Conservation (phyloP, 2,329 filamentous ascomycete species). For the Trichoderma lentiforme region DNA sequence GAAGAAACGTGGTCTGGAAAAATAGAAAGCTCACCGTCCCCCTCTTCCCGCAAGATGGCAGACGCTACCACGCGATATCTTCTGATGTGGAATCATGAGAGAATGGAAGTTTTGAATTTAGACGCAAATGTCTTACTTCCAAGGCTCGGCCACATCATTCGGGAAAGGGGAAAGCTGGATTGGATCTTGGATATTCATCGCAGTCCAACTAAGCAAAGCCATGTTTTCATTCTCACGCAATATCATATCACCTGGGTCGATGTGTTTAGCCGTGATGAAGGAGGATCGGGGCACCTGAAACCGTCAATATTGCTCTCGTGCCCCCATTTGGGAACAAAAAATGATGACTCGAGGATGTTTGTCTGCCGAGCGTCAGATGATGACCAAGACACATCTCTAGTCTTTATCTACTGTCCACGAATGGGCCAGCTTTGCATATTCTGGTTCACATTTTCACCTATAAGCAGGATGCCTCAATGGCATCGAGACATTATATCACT, state of each 20-base stretch:
- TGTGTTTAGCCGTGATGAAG: conserved; percentile 27
- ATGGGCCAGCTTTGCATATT: conserved; percentile 34
- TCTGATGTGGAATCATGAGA: conserved; percentile 37
- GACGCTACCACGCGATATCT: conserved; percentile 24
- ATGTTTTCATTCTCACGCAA: conserved; percentile 59
- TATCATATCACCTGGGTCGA: conserved; percentile 49
- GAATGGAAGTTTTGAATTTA: conserved; percentile 37
- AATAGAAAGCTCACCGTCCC: conserved; percentile 22
- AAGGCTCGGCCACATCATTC: conserved; percentile 27
- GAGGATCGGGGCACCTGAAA: conserved; percentile 17
- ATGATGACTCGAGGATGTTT: conserved; percentile 30
- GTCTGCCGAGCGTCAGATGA: conserved; percentile 26
- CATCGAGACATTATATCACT: conserved; percentile 36
- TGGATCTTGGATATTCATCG: conserved; percentile 54
- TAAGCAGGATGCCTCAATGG: conserved; percentile 34
- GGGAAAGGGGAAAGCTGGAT: conserved; percentile 30
- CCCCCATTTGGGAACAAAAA: conserved; percentile 29
- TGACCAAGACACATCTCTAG: conserved; percentile 26
- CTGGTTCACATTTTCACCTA: conserved; percentile 31
- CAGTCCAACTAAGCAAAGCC: conserved; percentile 44
- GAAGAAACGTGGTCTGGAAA: conserved; percentile 28
- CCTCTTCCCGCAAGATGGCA: conserved; percentile 13
- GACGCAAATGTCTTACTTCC: conserved; percentile 31
- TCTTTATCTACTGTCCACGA: conserved; percentile 34
- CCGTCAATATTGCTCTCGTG: conserved; percentile 30